Base-by-base conservation (phyloP, 2,329 filamentous ascomycete species). In the Ceratocystis diversiconidia region DNA sequence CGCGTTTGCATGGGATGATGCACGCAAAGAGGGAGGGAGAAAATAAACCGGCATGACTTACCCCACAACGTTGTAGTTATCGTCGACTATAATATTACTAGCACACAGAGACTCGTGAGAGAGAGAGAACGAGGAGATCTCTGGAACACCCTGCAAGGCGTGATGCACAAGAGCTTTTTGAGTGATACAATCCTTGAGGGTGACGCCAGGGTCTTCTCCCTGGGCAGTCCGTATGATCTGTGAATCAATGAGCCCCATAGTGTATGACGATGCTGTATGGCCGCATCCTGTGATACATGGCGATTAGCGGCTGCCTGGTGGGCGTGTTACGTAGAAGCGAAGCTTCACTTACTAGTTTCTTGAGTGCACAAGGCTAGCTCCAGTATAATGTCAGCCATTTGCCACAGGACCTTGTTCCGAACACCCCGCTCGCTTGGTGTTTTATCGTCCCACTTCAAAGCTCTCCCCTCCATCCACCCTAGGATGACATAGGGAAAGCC, bases 301-400 rank as follows among this genome's bases (percentile, higher is more conserved):
- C 7, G 17, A 22, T 32, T 19, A 22, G 3, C n/a, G 5, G 28
- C 2, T 12, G 44, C 0, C 17, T 52, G 48, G 36, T 28, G 52
- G 10, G 10, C 10, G 36, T 41, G 36, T 4, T 32, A 25, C 4
- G 5, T n/a, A 12, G 10, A 25, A n/a, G 12, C 3, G 46, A 48
- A 10, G 25, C 50, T 43, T 5, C 19, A 66, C 60, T 59, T 64
- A 67, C 65, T 60, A 25, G 65, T 67, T 61, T 67, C 65, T 22
- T 67, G 65, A n/a, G 65, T 67, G 57, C 65, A 67, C 44, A 64
- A 64, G 36, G 65, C 62, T 28, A 67, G 48, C 46, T 67, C 65
- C 19, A 67, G 36, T 5, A 64, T 46, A n/a, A 67, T 64, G 28
- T 67, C 62, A 1, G 65, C 65, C 65, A 67, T 67, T 30, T 67